Evolutionary conservation across 1,284 basidiomycete genomes (phyloP), one percentile per base, ranked within the genome.

Genomic region (Fomitopsis pinicola): DNA sequence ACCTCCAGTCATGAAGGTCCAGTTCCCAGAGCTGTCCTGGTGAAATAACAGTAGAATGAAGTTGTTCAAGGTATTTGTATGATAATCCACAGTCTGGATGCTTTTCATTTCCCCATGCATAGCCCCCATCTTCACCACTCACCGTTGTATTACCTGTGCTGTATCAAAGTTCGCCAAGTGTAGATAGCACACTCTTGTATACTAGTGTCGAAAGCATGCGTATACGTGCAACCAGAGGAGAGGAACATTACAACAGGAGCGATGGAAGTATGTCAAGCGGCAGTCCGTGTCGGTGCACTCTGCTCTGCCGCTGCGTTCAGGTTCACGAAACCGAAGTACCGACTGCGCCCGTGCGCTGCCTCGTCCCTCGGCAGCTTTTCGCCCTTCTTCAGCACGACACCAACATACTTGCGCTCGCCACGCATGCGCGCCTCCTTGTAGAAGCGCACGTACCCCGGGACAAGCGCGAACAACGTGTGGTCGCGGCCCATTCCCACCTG

Each of bases 401-500:
- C 95, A 58, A 97, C 84, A 68, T 85, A 96, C 72, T 86, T 87
- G 62, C 91, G 84, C 65, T 89, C 84, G 50, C 85, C 82, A 26
- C 85, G 80, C 79, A 87, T 80, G 76, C 84, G 85, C 61, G 86
- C 85, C 71, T 86, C 77, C 72, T 85, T 88, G 86, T 97, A 98
- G 77, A 94, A 98, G 56, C 93, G 91, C 57, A 98, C 92, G 73
- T 85, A 95, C 19, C 95, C 95, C 0, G 95, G 95, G 19, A 88
- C 87, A 14, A 86, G 81, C 19, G 95, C 95, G 72, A 89, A 97
- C 60, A 98, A 81, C 0, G 96, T 98, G 75, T 96, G 93, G 76
- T 98, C 95, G 63, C 89, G 86, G 33, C 95, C 96, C 71, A 93
- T 89, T 65, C 87, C 87, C 61, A 97, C 93, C 92, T 95, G 69